Evolutionary conservation across 768 basidiomycete genomes (phyloP).

Genomic region (Suillus tomentosus): DNA sequence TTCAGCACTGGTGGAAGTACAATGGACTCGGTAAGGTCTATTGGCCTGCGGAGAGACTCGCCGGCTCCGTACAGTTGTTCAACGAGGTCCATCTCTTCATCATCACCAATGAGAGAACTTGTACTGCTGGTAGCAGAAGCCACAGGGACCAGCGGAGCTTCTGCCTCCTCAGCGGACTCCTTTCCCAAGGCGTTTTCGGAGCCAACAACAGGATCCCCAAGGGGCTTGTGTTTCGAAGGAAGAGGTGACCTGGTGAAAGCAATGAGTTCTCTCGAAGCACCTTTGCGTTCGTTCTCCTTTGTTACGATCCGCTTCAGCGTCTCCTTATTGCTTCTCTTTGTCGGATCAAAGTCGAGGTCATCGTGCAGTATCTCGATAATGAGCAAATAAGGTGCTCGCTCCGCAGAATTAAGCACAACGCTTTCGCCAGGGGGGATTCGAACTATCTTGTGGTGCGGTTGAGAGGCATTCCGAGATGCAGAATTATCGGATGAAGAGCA

Average conservation of each 20-base stretch:
- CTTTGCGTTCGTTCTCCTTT: slow-evolving; percentile 63
- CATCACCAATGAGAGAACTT: slow-evolving; percentile 38
- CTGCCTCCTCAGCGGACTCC: slow-evolving; percentile 28
- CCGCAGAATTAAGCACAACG: slow-evolving; percentile 97
- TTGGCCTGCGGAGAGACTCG: slow-evolving; percentile 67
- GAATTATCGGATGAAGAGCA: slow-evolving; percentile 69
- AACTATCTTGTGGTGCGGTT: slow-evolving; percentile 91
- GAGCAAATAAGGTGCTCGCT: slow-evolving; percentile 91
- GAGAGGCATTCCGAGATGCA: slow-evolving; percentile 39
- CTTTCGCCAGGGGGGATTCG: slow-evolving; percentile 97
- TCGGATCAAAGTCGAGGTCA: slow-evolving; percentile 92
- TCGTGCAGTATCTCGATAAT: slow-evolving; percentile 88
- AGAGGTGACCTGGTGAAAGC: slow-evolving; percentile 35
- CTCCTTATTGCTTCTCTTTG: slow-evolving; percentile 81
- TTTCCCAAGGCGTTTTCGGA: slow-evolving; percentile 36
- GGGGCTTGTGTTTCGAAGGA: slow-evolving; percentile 22
- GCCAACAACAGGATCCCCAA: slow-evolving; percentile 26
- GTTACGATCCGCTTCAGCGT: slow-evolving; percentile 73
- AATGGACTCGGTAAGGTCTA: slow-evolving; percentile 85
- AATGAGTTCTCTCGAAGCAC: slow-evolving; percentile 57
- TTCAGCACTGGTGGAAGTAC: slow-evolving; percentile 81
- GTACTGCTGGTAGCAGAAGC: slow-evolving; percentile 26
- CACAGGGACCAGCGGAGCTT: slow-evolving; percentile 19
- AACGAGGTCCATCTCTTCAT: slow-evolving; percentile 95
- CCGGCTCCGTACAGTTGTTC: slow-evolving; percentile 91